Evolutionary conservation across 495 filamentous ascomycete species (phyloP).

Genomic region (Podospora conica): DNA sequence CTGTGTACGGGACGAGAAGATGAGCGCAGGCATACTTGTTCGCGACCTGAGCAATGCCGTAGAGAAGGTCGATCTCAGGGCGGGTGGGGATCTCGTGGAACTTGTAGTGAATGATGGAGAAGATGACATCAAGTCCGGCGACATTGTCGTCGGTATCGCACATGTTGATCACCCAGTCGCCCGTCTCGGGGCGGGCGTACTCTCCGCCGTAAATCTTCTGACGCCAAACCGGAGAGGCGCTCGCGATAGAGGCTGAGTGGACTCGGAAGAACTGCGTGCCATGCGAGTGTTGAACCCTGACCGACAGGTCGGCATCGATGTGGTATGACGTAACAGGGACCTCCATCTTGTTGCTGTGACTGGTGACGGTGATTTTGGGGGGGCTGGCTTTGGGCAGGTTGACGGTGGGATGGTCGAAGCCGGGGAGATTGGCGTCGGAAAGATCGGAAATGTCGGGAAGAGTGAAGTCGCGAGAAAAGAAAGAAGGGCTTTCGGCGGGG

Average conservation of each 20-base stretch:
- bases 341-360: background rate
- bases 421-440: background rate
- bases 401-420: background rate
- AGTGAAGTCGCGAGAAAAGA: background rate
- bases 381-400: background rate
- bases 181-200: background rate
- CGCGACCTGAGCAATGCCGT: conserved; percentile 13
- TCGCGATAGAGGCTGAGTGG: conserved; percentile 6
- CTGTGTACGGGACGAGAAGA: conserved; percentile 16
- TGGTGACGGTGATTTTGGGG: background rate
- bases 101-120: conserved; percentile 22
- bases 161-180: conserved; percentile 9
- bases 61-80: conserved; percentile 13
- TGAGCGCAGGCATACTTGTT: conserved; percentile 18
- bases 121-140: conserved; percentile 18
- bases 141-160: background rate
- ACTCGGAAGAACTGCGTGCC: conserved; percentile 10
- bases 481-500: background rate
- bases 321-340: conserved; percentile 13
- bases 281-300: conserved; percentile 1
- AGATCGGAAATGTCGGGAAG: background rate
- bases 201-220: conserved; percentile 7
- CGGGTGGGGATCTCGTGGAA: conserved; percentile 16
- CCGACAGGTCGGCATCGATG: conserved; percentile 13
- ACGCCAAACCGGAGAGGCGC: conserved; percentile 14